phyloP scores from a whole-genome alignment of 2,329 filamentous ascomycete genomes.

The Tolypocladium ovalisporum region DNA sequence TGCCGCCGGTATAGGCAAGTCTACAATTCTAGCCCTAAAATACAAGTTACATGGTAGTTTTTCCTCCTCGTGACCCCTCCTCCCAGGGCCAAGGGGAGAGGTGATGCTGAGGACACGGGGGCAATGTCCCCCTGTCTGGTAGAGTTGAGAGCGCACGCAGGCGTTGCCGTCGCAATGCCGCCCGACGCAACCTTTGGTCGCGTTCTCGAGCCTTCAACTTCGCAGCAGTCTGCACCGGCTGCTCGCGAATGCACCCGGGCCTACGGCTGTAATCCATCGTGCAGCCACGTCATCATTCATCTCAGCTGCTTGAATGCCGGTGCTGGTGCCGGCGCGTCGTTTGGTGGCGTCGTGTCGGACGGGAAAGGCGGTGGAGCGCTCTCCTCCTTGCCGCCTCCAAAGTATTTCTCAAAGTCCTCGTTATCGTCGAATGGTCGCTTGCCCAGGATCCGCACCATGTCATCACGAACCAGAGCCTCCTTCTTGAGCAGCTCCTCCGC shows the following conservation, averaged over 20 bases:
- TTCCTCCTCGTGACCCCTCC: background rate
- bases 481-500: constrained; percentile 88
- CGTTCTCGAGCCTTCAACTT: background rate
- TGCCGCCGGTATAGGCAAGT: background rate
- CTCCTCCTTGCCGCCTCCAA: constrained; percentile 49
- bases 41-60: constrained; percentile 1
- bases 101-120: background rate
- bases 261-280: background rate
- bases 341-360: constrained; percentile 28
- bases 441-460: constrained; percentile 82
- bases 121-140: background rate
- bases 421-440: constrained; percentile 71
- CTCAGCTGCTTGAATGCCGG: constrained; percentile 23
- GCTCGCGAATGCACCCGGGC: background rate
- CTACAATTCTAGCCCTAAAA: constrained; percentile 1
- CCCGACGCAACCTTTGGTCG: background rate
- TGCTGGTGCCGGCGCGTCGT: constrained; percentile 24
- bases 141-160: constrained; percentile 6
- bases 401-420: constrained; percentile 92
- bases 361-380: constrained; percentile 48
- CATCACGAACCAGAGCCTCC: constrained; percentile 84
- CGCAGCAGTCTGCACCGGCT: background rate
- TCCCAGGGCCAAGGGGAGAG: background rate
- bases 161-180: background rate
- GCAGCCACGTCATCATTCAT: constrained; percentile 2